These are phyloP conservation scores for Candida sp. DNA, from an alignment of 1,139 yeast species.

Conservation along the genomic window DNA sequence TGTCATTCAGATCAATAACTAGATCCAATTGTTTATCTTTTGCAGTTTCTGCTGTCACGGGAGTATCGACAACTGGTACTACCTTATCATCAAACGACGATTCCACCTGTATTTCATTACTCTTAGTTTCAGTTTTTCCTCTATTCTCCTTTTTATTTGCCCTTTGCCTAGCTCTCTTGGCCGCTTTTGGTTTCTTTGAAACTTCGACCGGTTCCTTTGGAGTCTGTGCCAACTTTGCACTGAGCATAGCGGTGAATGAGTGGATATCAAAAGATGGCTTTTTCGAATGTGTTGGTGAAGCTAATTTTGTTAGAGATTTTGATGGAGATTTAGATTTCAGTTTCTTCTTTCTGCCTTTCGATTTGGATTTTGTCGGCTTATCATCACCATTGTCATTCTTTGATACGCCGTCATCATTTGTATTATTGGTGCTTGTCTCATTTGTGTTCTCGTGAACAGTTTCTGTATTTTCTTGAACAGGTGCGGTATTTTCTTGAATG, in stretches of 20 bases:
- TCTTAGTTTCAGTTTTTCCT: neutral
- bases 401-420: neutral
- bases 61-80: neutral
- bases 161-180: neutral
- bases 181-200: neutral
- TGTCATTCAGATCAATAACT: neutral
- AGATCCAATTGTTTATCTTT: neutral
- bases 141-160: neutral
- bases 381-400: neutral
- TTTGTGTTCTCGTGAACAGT: neutral
- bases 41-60: neutral
- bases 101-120: neutral
- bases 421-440: neutral
- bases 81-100: neutral
- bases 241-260: conserved; percentile 25
- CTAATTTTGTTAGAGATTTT: neutral
- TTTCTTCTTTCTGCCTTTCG: neutral
- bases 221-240: conserved; percentile 14
- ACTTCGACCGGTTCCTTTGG: neutral
- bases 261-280: conserved; percentile 20
- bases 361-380: neutral
- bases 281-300: neutral
- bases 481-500: neutral
- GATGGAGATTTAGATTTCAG: neutral
- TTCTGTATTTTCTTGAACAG: neutral